These are phyloP conservation scores for Paracamarosporium sp. DNA, from an alignment of 2,329 filamentous ascomycete genomes.

Conservation along the genomic window DNA sequence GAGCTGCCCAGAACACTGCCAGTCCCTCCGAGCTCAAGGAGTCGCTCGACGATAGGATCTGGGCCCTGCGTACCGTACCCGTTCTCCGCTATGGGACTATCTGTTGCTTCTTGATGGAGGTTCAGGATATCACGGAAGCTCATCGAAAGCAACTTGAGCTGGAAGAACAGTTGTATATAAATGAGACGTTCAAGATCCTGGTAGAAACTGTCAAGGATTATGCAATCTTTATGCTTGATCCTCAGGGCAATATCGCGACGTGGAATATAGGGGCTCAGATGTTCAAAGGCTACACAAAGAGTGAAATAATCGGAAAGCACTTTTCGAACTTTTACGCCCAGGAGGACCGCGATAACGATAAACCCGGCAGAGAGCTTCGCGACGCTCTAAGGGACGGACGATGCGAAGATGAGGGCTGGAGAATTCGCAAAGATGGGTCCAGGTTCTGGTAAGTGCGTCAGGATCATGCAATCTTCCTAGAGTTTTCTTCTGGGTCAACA, in stretches of 20 bases:
- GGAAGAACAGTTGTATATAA: conserved; percentile 53
- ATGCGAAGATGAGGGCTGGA: conserved; percentile 67
- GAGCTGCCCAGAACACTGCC: conserved; percentile 45
- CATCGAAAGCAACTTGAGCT: conserved; percentile 44
- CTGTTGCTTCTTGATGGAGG: conserved; percentile 53
- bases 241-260: conserved; percentile 61
- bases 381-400: conserved; percentile 62
- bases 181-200: conserved; percentile 66
- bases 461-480: not conserved
- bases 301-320: conserved; percentile 65
- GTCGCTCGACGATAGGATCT: conserved; percentile 32
- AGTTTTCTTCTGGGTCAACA: not conserved
- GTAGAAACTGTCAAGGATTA: conserved; percentile 68
- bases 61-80: conserved; percentile 51
- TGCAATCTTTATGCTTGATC: conserved; percentile 68
- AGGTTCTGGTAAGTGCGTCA: conserved; percentile 55
- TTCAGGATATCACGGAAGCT: conserved; percentile 46
- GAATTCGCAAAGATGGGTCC: conserved; percentile 64
- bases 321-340: conserved; percentile 64
- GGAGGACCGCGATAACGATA: conserved; percentile 57
- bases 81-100: conserved; percentile 50
- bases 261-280: conserved; percentile 65
- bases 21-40: conserved; percentile 44
- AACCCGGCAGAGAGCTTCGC: conserved; percentile 60
- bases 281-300: conserved; percentile 62